Base-by-base conservation (phyloP, 495 filamentous ascomycete genomes). In the Trichodelitschia bisporula region DNA sequence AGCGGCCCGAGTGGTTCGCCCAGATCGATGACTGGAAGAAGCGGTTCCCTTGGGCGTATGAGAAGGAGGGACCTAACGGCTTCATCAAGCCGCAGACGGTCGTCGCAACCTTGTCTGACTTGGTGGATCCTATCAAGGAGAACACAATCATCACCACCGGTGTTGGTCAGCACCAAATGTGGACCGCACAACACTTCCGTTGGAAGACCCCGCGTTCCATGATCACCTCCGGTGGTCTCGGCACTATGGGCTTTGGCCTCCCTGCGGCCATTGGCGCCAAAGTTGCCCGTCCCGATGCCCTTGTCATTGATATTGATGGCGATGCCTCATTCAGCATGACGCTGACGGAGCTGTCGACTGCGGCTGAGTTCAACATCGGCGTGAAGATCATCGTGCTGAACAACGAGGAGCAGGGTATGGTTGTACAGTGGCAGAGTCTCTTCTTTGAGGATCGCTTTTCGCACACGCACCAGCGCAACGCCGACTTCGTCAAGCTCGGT, bases 281-380 rank as follows among this genome's bases (percentile, higher is more conserved):
- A 48, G 77, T 95, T 20, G 84, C 80, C 12, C 61, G 66, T 15
- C 79, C 83, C 1, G 77, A 91, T 19, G 61, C 69, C 24, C 61
- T 89, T 28, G 83, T 93, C 33, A 72, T 91, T 40, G 80, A 95
- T 45, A 83, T 95, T 42, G 83, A 92, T 46, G 84, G 83, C 32
- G 83, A 93, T 49, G 80, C 84, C 18, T 90, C 79, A n/a, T 90
- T 93, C 56, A 69, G 69, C 54, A 95, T 95, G 84, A 91, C 84
- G 15, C 58, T 91, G 28, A 82, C 78, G 4, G 84, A 93, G 50
- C 61, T 95, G 33, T 68, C 67, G n/a, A 92, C 84, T 0, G 78
- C 77, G 14, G 62, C 68, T 11, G 79, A 93, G 47, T 92, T 91
- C 58, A 72, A 83, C 50, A 84, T 92, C 47, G 79, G 72, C 28